These are phyloP conservation scores for Daldinia concentrica DNA, from an alignment of 495 filamentous ascomycete genomes.

Conservation along the genomic window DNA sequence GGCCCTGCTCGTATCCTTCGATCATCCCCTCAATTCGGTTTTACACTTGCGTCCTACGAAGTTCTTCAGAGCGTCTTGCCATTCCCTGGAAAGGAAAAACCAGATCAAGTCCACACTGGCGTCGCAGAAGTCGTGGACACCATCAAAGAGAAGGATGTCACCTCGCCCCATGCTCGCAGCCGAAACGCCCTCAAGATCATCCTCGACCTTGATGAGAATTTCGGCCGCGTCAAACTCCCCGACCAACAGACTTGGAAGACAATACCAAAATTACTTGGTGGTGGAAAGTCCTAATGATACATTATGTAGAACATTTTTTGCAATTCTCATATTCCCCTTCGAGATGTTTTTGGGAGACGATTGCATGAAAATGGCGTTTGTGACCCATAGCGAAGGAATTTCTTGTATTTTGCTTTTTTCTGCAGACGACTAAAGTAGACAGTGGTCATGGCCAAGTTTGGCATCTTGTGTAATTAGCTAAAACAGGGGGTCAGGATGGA, in stretches of 20 bases:
- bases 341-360: conserved; percentile 20
- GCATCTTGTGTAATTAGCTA: conserved; percentile 41
- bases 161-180: conserved; percentile 82
- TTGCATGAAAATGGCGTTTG: conserved; percentile 46
- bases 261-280: conserved; percentile 54
- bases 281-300: conserved; percentile 30
- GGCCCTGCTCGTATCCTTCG: conserved; percentile 93
- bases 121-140: conserved; percentile 50
- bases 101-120: conserved; percentile 51
- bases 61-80: conserved; percentile 85
- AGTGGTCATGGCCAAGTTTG: conserved; percentile 28
- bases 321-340: conserved; percentile 22
- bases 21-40: conserved; percentile 96
- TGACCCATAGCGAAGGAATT: conserved; percentile 35
- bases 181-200: conserved; percentile 97
- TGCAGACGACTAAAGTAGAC: conserved; percentile 5
- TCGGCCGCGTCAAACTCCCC: conserved; percentile 74
- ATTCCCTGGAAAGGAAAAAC: conserved; percentile 69
- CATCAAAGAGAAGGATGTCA: conserved; percentile 65
- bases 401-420: conserved; percentile 32
- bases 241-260: conserved; percentile 60
- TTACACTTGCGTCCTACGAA: conserved; percentile 95
- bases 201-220: conserved; percentile 90
- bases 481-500: conserved; percentile 11
- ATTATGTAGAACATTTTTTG: conserved; percentile 26